Percentiles rank a stretch among this genome's conserved stretches.
phyloP scores from a whole-genome alignment of 345 rosid species.

The Capsella bursapastoris region DNA sequence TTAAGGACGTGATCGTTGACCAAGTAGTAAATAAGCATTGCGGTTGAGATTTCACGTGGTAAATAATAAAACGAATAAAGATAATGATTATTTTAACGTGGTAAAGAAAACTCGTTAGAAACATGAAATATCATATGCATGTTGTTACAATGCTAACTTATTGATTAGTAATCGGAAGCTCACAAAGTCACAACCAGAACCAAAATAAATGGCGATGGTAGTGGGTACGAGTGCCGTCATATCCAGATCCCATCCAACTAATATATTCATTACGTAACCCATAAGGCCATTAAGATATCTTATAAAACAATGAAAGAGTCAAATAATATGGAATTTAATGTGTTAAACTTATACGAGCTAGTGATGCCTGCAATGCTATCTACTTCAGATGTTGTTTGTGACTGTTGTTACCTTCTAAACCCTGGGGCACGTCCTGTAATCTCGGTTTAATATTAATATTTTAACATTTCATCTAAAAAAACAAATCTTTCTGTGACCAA shows the following conservation, averaged over 20 bases:
- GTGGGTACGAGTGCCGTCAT: constrained; percentile 10
- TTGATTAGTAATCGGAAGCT: neutral
- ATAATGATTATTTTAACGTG: neutral
- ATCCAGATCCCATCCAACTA: constrained; percentile 18
- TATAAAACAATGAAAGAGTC: neutral
- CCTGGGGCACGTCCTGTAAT: constrained; percentile 21
- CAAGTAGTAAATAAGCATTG: neutral
- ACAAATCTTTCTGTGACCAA: constrained; percentile 23
- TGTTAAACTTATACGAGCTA: neutral
- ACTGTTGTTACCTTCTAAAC: constrained; percentile 10
- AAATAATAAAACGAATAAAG: neutral
- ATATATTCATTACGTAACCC: neutral
- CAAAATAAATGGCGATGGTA: constrained; percentile 17
- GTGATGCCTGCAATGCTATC: constrained; percentile 29
- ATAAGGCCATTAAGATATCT: neutral
- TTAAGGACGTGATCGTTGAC: neutral
- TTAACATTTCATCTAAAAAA: neutral
- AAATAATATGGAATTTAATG: constrained; percentile 14
- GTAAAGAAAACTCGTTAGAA: neutral
- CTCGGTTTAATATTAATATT: neutral
- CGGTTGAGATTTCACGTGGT: neutral
- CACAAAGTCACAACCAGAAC: neutral
- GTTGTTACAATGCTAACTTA: neutral
- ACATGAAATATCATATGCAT: neutral
- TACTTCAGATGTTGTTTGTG: constrained; percentile 25